Base-by-base conservation (phyloP, 2,329 filamentous ascomycete genomes). In the Aspergillus felis region DNA sequence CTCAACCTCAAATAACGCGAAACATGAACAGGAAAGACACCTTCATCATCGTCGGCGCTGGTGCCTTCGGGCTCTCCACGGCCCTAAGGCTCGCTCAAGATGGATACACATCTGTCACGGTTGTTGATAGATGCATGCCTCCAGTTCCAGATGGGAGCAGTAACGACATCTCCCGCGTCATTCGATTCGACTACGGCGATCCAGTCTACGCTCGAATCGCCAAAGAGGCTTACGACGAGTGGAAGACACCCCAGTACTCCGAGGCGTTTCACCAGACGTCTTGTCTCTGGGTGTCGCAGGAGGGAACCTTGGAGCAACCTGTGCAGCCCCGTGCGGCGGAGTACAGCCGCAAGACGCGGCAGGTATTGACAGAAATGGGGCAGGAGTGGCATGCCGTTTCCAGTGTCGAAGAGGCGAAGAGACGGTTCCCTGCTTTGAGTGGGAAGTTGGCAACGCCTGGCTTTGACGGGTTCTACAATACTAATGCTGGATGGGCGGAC, bases 191-290 rank as follows among this genome's bases (percentile, higher is more conserved):
- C 79, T 97, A 97, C 69, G 86, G 88, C 2, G 86, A 92, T 66
- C 77, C 83, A 0, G 81, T 87, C 24, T 96, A 96, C 74, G 84
- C 90, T 2, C 75, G 79, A 10, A 84, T 96, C 46, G 90, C 86
- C n/a, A 81, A 83, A 41, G 79, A 85, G 51, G 90, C 91, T 1
- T 88, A 89, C 68, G 74, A 78, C 88, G 89, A 84, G 86, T 58
- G 79, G 78, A 57, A 81, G 82, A 68, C 74, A 72, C 64, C 83
- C 78, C 61, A 63, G 5, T 56, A 66, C 48, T 53, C 55, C 1
- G 60, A 65, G 28, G 63, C 63, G 46, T 68, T 67, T 56, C 64
- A 69, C 47, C 57, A 62, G 17, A 64, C 66, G 0, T 63, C 66
- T 0, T 68, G 65, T 41, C 50, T 69, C 4, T 69, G 66, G 66